Percentiles rank a stretch among this genome's conserved stretches.
phyloP scores from a whole-genome alignment of 805 yeast genomes.

The Candida chauliodis region DNA sequence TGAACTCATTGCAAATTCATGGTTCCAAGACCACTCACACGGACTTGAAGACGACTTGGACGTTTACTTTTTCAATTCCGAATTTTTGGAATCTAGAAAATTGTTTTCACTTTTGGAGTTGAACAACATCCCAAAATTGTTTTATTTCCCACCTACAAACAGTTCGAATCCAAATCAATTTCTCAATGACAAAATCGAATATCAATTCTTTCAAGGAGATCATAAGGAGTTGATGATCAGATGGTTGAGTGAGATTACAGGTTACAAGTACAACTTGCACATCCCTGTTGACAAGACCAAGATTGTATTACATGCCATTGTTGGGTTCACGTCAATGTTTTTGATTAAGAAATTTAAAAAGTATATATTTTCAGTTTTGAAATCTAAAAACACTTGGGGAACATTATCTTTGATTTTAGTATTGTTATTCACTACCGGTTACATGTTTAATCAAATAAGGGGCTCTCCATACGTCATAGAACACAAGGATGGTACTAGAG shows the following conservation, averaged over 20 bases:
- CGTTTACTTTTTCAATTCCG: conserved; percentile 72
- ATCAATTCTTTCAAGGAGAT: conserved; percentile 46
- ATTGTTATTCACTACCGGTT: conserved; percentile 77
- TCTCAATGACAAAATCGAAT: conserved; percentile 31
- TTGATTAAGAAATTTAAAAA: conserved; percentile 22
- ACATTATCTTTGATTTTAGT: conserved; percentile 57
- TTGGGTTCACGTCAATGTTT: conserved; percentile 27
- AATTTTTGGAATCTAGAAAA: conserved; percentile 55
- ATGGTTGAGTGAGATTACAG: conserved; percentile 36
- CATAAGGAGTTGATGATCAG: conserved; percentile 31
- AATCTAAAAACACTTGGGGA: conserved; percentile 69
- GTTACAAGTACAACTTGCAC: conserved; percentile 31
- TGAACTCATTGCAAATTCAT: conserved; percentile 56
- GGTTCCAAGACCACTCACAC: conserved; percentile 50
- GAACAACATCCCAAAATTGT: conserved; percentile 76
- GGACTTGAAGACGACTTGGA: conserved; percentile 23
- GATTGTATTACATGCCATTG: conserved; percentile 14
- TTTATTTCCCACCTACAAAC: conserved; percentile 52
- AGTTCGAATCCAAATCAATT: conserved; percentile 27
- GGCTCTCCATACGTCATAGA: conserved; percentile 60
- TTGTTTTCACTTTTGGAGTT: conserved; percentile 53
- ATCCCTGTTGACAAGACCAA: conserved; percentile 40
- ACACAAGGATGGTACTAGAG: conserved; percentile 31
- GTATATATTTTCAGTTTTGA: conserved; percentile 37
- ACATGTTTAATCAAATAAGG: conserved; percentile 91